Conservation (phyloP, 1,139 yeast species). For the Nakaseomyces sp. region DNA sequence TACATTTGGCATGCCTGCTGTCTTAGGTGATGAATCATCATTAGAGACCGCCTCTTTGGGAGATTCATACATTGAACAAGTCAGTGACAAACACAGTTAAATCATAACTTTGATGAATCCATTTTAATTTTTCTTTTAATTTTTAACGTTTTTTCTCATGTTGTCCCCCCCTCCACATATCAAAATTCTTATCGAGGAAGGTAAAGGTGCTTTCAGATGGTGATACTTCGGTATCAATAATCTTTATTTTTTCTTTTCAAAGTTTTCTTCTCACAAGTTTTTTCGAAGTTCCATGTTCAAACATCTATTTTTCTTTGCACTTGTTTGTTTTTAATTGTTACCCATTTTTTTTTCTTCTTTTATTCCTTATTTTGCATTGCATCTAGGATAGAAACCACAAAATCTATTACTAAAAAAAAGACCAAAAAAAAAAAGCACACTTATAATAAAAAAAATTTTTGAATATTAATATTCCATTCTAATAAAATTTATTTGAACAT, state of each 20-base stretch:
- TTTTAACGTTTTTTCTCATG: neutral
- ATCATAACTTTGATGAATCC: neutral
- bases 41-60: constrained; percentile 20
- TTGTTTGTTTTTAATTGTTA: neutral
- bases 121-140: neutral
- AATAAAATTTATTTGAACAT: no score
- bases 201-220: no score
- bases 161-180: neutral
- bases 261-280: no score
- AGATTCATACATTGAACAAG: constrained; percentile 8
- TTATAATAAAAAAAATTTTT: no score
- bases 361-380: neutral
- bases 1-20: constrained; percentile 27
- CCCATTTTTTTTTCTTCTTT: neutral
- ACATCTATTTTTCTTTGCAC: no score
- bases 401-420: no score
- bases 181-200: neutral
- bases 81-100: constrained; percentile 3
- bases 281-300: no score
- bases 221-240: no score
- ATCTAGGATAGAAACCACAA: neutral
- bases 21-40: constrained; percentile 22
- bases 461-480: no score
- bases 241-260: no score
- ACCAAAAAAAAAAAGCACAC: no score